Evolutionary conservation across 2,329 filamentous ascomycete genomes (phyloP).

Genomic region (Bipolaris victoriae): DNA sequence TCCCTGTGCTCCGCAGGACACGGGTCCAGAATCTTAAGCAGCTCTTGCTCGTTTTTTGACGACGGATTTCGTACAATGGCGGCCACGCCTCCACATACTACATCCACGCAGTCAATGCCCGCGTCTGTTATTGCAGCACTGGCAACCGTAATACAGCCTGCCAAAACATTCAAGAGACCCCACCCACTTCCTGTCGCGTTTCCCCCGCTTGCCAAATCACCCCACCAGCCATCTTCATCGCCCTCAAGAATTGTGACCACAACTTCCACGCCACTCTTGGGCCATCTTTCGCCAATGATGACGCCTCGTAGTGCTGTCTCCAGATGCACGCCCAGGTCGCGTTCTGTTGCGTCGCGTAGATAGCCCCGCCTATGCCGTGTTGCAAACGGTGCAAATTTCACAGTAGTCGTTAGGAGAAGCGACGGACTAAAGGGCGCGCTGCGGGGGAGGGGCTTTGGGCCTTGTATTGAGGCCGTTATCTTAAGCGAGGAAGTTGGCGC

Average conservation of each 20-base stretch:
- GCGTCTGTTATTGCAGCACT: constrained; percentile 93
- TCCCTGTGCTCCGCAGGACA: constrained; percentile 78
- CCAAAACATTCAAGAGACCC: constrained; percentile 89
- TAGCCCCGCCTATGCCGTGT: constrained; percentile 83
- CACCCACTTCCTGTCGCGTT: constrained; percentile 69
- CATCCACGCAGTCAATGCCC: constrained; percentile 92
- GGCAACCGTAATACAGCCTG: constrained; percentile 90
- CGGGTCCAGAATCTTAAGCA: constrained; percentile 75
- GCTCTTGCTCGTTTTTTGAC: constrained; percentile 33
- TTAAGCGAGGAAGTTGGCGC: constrained; percentile 74
- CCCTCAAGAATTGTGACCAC: constrained; percentile 92
- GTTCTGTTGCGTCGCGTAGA: constrained; percentile 81
- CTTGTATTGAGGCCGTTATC: constrained; percentile 90
- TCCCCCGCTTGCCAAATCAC: constrained; percentile 49
- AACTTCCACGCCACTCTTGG: constrained; percentile 97
- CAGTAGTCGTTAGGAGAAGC: constrained; percentile 86
- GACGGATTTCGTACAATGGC: constrained; percentile 65
- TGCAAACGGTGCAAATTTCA: constrained; percentile 97
- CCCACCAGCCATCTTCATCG: constrained; percentile 78
- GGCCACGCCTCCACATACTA: constrained; percentile 86
- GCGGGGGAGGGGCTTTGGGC: constrained; percentile 85
- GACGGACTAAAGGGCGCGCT: constrained; percentile 92
- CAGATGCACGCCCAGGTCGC: constrained; percentile 87
- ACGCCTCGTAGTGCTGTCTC: constrained; percentile 89
- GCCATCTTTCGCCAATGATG: constrained; percentile 92